phyloP scores from a whole-genome alignment of 2,329 filamentous ascomycete genomes.

The Neobulgaria alba region DNA sequence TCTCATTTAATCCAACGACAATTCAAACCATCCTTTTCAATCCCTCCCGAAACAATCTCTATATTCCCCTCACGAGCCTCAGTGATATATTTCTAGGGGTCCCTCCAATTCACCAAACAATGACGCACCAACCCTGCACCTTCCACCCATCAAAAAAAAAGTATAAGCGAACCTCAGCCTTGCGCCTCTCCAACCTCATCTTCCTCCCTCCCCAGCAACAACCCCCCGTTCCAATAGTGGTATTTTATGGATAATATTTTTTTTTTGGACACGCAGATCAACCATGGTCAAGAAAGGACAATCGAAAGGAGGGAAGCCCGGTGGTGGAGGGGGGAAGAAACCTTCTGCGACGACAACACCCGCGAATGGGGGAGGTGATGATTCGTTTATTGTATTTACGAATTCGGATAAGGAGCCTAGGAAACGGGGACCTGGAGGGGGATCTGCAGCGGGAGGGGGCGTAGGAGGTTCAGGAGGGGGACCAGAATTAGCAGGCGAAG shows the following conservation, averaged over 20 bases:
- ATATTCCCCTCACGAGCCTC: too few relatives aligned
- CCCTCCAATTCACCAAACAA: too few relatives aligned
- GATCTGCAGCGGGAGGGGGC: slow-evolving; percentile 11
- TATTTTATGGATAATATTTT: slow-evolving; percentile 14
- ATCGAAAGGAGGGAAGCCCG: slow-evolving; percentile 27
- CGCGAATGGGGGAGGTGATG: slow-evolving; percentile 31
- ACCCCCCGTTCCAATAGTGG: not conserved
- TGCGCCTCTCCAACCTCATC: not conserved
- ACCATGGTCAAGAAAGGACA: slow-evolving; percentile 31
- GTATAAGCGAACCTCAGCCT: not conserved
- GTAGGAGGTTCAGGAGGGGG: slow-evolving; percentile 20
- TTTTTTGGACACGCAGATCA: slow-evolving; percentile 7
- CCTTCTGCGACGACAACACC: too few relatives aligned
- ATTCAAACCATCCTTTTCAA: too few relatives aligned
- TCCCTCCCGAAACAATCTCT: too few relatives aligned
- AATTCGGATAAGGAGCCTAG: slow-evolving; percentile 46
- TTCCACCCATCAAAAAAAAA: too few relatives aligned
- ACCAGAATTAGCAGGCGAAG: slow-evolving; percentile 24
- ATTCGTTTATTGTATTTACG: slow-evolving; percentile 48
- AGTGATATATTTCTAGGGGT: too few relatives aligned
- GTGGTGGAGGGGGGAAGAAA: slow-evolving; percentile 24
- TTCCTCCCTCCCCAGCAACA: not conserved
- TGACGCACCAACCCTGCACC: too few relatives aligned
- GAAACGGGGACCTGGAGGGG: slow-evolving; percentile 14
- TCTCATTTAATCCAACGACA: too few relatives aligned